These are phyloP conservation scores for Alternaria rosae DNA, from an alignment of 2,329 filamentous ascomycete genomes.

Conservation along the genomic window DNA sequence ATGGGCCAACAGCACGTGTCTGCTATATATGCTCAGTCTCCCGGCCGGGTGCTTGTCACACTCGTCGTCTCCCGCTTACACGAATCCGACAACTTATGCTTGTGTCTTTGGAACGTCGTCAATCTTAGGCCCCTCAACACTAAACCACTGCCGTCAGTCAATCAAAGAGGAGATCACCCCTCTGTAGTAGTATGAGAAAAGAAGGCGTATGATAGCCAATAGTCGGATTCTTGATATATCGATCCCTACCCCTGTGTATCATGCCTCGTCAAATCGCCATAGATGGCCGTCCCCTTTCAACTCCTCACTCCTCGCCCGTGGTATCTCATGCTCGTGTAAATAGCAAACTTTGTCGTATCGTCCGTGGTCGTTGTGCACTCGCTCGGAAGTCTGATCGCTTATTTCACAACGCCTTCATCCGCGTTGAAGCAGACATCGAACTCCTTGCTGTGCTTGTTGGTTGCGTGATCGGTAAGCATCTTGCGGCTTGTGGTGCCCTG, in stretches of 20 bases:
- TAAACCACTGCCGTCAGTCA: background rate
- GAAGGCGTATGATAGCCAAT: background rate
- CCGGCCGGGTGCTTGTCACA: background rate
- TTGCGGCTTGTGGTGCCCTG: conserved; percentile 78
- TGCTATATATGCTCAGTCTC: background rate
- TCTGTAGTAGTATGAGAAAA: background rate
- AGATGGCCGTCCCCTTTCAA: conserved; percentile 5
- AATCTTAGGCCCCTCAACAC: background rate
- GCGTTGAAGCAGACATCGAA: conserved; percentile 71
- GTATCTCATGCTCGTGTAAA: conserved; percentile 31
- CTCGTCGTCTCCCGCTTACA: background rate
- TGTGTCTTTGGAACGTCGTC: background rate
- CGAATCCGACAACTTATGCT: background rate
- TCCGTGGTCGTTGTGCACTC: conserved; percentile 6
- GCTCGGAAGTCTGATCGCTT: conserved; percentile 6
- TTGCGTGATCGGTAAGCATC: conserved; percentile 74
- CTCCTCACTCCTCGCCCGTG: conserved; percentile 24
- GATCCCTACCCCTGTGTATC: conserved; percentile 12
- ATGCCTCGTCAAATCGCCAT: conserved; percentile 3
- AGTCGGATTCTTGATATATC: background rate
- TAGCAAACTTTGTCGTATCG: conserved; percentile 14
- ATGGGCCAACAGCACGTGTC: background rate
- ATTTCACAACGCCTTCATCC: conserved; percentile 43
- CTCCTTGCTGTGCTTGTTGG: conserved; percentile 78
- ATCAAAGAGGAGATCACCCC: background rate